Evolutionary conservation across 2,329 filamentous ascomycete species (phyloP), one percentile per base, ranked within the genome.

Genomic region (Alternaria sp.): DNA sequence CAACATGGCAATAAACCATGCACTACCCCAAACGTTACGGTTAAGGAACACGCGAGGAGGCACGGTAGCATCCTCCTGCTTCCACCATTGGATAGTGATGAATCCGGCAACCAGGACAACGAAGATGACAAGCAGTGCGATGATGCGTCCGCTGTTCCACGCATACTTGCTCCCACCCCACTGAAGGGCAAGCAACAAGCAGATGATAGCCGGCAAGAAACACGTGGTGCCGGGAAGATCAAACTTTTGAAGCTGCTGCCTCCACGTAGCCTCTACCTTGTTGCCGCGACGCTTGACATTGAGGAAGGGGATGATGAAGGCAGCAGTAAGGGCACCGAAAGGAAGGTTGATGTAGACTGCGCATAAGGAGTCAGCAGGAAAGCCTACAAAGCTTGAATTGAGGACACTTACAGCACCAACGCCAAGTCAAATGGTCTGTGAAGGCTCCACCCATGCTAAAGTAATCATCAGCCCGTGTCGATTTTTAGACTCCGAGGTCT

Each of bases 131-230:
- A 83, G 72, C 1, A 82, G 76, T 1, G 74, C 80, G 52, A 83
- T 81, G 70, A 84, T 80, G 39, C 77, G 74, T 24, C 72, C 79
- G 60, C 73, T 77, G 10, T 67, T 68, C 81, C 81, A 84, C 2
- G 65, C 66, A 61, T 82, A 83, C 66, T 78, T 80, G 67, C 76
- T 78, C 31, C 81, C 82, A 52, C 80, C 82, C 81, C 81, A 84
- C 54, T 83, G 80, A 5, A 84, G 75, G 39, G 82, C 82, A 33
- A 84, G 77, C 9, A 84, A 72, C 36, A 83, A 68, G 66, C 79
- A 83, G 55, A 84, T 74, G 59, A 83, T 79, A 61, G 78, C 79
- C 1, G 80, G 81, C 29, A 83, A 62, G 65, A 83, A 77, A 26
- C 80, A 50, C 14, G 74, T 61, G 3, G 77, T 80, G 9, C 81